Conservation (phyloP, 2,329 filamentous ascomycete species). For the Ophiostoma piceae region DNA sequence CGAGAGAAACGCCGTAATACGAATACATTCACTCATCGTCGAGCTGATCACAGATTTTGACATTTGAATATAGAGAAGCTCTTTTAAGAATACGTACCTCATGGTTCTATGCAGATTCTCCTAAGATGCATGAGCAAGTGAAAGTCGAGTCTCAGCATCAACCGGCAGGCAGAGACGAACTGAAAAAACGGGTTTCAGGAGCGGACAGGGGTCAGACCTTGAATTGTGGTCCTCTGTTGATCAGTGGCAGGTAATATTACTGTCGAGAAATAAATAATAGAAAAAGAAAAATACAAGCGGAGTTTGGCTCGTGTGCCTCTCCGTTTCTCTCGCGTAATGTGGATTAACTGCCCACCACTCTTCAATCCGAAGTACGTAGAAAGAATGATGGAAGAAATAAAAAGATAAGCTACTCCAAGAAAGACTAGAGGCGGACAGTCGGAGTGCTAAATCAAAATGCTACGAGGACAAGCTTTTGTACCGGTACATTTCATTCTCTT, state of each 20-base stretch:
- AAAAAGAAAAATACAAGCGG: neutral
- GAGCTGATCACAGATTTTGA: too few species aligned
- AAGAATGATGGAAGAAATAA: neutral
- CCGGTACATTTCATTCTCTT: neutral
- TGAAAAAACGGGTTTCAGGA: neutral
- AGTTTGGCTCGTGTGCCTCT: neutral
- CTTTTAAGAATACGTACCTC: too few species aligned
- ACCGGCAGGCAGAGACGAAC: too few species aligned
- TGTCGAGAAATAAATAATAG: neutral
- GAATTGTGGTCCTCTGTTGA: neutral
- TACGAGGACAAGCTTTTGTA: constrained; percentile 3
- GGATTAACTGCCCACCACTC: neutral
- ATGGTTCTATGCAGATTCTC: neutral
- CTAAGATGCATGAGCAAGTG: neutral
- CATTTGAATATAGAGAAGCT: too few species aligned
- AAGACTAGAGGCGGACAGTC: neutral
- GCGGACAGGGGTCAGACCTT: neutral
- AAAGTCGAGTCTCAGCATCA: too few species aligned
- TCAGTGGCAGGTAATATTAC: neutral
- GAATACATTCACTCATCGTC: too few species aligned
- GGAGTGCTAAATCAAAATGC: neutral
- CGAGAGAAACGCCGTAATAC: neutral
- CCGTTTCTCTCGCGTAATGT: constrained; percentile 4
- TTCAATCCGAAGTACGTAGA: too few species aligned
- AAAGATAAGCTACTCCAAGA: neutral